Base-by-base conservation (phyloP, 768 basidiomycete genomes). In the Neoboletus brunneissimus region DNA sequence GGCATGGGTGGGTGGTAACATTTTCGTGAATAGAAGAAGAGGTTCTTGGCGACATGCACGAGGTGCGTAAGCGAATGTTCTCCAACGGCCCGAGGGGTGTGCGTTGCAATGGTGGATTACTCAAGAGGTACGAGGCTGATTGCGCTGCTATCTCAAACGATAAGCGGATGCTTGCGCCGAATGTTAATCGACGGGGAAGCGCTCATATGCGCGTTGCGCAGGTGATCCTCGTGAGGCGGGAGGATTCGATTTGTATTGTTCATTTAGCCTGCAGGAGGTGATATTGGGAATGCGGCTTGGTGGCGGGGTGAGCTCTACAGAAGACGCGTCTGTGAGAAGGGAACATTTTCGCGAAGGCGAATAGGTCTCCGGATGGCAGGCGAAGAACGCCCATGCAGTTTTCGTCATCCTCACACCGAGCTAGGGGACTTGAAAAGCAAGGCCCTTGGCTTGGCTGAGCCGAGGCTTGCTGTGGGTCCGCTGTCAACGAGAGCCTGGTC, bases 201-300 rank as follows among this genome's bases (percentile, higher is more conserved):
- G 42, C 35, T 40, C 46, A 45, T 37, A 45, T 41, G 12, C 46
- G n/a, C 35, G 46, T 27, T 34, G 51, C 2, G 18, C 20, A 58
- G 43, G 13, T 48, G 56, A 58, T 58, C 43, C 43, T 58, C 47
- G 20, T 23, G 6, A 11, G 15, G 35, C 13, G 22, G 54, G 34
- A 13, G n/a, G 42, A 35, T 16, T 35, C 15, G 16, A 35, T 6
- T 11, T 3, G 34, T 34, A 9, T 13, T 34, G 32, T 53, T 45
- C 35, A 46, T 32, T 25, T 29, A 25, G 4, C 4, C 7, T 18
- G 2, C 11, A 29, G 20, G 9, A 6, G 22, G 46, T 6, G 51
- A 41, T n/a, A 8, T 32, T 51, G 31, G 12, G 6, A 27, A 12
- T 49, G 48, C 23, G 48, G 22, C 15, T 10, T 29, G 15, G 25